Conservation (phyloP, 1,284 basidiomycete genomes). For the Cutaneotrichosporon daszewskae region DNA sequence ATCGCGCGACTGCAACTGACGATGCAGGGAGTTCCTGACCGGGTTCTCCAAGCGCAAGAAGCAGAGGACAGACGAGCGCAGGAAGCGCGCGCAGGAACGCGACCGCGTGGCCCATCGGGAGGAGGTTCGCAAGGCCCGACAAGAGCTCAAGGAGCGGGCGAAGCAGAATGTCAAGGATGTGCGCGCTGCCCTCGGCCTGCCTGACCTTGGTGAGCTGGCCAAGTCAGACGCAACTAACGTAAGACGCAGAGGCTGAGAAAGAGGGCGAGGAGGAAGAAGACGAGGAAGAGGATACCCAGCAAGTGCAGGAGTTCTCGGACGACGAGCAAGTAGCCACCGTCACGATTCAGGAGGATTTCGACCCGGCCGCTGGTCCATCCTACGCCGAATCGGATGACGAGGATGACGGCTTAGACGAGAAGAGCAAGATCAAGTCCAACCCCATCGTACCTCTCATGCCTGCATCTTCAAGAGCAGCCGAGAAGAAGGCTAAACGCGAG, state of each 20-base stretch:
- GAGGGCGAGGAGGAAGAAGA: conserved; percentile 6
- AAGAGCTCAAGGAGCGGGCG: conserved; percentile 40
- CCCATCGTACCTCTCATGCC: conserved; percentile 31
- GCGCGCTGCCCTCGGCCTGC: conserved; percentile 41
- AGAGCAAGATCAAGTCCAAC: conserved; percentile 6
- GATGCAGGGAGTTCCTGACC: conserved; percentile 45
- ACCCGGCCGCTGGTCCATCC: conserved; percentile 19
- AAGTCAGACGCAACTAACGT: neutral
- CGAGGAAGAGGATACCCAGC: conserved; percentile 16
- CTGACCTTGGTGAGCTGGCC: conserved; percentile 18
- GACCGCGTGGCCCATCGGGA: conserved; percentile 43
- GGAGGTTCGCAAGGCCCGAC: conserved; percentile 40
- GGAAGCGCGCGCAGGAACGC: conserved; percentile 42
- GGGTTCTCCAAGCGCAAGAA: conserved; percentile 49
- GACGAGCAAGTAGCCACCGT: conserved; percentile 46
- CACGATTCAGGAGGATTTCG: conserved; percentile 47
- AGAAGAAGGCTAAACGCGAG: conserved; percentile 18
- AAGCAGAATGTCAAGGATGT: conserved; percentile 41
- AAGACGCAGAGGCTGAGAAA: conserved; percentile 2
- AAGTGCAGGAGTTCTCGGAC: conserved; percentile 42
- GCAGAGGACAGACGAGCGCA: conserved; percentile 44
- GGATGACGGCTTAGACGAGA: conserved; percentile 20
- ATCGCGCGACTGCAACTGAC: neutral
- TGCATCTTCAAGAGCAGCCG: conserved; percentile 35
- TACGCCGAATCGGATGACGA: conserved; percentile 5